A percentile compares a stretch with the other conserved stretches of the same genome.
phyloP scores from a whole-genome alignment of 1,139 yeast species.

The Nematodospora anomalae region DNA sequence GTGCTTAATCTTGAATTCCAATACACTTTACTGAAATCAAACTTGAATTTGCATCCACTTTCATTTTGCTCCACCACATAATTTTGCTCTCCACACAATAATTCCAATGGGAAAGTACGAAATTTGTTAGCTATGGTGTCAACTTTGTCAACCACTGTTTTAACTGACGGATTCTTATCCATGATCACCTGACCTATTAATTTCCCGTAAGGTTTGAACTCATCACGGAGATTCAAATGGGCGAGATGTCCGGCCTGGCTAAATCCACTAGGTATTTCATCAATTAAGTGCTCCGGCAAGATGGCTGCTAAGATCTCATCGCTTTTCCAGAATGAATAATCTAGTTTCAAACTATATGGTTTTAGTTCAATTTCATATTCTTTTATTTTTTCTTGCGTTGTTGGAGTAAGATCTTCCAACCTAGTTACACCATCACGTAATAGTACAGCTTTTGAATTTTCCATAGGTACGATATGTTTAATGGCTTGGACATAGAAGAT shows the following conservation, averaged over 20 bases:
- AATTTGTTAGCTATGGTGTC: slow-evolving; percentile 84
- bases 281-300: slow-evolving; percentile 67
- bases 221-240: slow-evolving; percentile 82
- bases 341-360: slow-evolving; percentile 58
- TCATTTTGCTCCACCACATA: slow-evolving; percentile 85
- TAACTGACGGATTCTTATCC: slow-evolving; percentile 77
- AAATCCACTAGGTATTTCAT: slow-evolving; percentile 86
- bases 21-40: slow-evolving; percentile 91
- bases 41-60: slow-evolving; percentile 79
- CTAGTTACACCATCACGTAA: slow-evolving; percentile 32
- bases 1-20: slow-evolving; percentile 97
- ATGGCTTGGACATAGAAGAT: slow-evolving; percentile 63
- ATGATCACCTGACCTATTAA: slow-evolving; percentile 88
- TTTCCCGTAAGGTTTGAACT: slow-evolving; percentile 76
- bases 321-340: slow-evolving; percentile 80
- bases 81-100: slow-evolving; percentile 78
- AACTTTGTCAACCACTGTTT: slow-evolving; percentile 92
- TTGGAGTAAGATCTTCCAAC: slow-evolving; percentile 34
- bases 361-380: slow-evolving; percentile 47
- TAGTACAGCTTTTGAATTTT: slow-evolving; percentile 59
- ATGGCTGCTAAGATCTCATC: slow-evolving; percentile 81
- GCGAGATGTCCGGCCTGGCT: slow-evolving; percentile 97
- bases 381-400: slow-evolving; percentile 45
- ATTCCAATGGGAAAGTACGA: slow-evolving; percentile 91
- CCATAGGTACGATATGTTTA: slow-evolving; percentile 60